Percentiles rank a stretch among this genome's conserved stretches.
Evolutionary conservation across 257 asterid species (phyloP).

Genomic region (Euphrasia confusa): DNA sequence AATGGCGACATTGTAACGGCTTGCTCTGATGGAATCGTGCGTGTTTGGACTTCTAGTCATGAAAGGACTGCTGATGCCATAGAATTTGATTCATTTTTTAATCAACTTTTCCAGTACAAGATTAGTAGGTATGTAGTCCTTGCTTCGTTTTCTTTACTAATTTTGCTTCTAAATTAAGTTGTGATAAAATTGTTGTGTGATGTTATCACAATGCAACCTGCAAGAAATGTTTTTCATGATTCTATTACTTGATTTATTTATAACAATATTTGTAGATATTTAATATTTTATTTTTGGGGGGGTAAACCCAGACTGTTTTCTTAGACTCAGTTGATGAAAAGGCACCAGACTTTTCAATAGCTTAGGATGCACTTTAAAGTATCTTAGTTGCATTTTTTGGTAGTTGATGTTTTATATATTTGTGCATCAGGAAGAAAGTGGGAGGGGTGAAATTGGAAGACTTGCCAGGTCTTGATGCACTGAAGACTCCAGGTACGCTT

Average conservation of each 20-base stretch:
- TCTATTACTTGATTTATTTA: conserved; percentile 12
- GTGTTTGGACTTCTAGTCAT: conserved; percentile 76
- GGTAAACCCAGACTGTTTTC: neutral
- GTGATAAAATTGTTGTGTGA: conserved; percentile 4
- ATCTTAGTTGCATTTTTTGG: conserved; percentile 6
- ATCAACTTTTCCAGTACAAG: conserved; percentile 71
- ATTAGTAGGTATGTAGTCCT: conserved; percentile 60
- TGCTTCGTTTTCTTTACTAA: conserved; percentile 20
- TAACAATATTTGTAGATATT: too few species aligned
- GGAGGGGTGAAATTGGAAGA: conserved; percentile 94
- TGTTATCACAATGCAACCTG: conserved; percentile 2
- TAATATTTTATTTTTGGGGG: neutral
- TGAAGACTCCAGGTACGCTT: conserved; percentile 74
- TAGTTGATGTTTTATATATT: conserved; percentile 17
- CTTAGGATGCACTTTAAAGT: conserved; percentile 13
- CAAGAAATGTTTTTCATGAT: conserved; percentile 5
- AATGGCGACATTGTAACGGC: conserved; percentile 92
- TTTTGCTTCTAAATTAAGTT: conserved; percentile 14
- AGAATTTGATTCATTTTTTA: conserved; percentile 62
- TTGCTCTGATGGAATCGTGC: conserved; percentile 93
- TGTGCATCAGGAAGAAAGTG: conserved; percentile 72
- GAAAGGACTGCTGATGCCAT: conserved; percentile 62
- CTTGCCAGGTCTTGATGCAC: conserved; percentile 82
- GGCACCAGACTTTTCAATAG: neutral
- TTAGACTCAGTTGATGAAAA: conserved; percentile 14